Conservation (phyloP, 345 rosid species). For the Trapa bicornis region DNA sequence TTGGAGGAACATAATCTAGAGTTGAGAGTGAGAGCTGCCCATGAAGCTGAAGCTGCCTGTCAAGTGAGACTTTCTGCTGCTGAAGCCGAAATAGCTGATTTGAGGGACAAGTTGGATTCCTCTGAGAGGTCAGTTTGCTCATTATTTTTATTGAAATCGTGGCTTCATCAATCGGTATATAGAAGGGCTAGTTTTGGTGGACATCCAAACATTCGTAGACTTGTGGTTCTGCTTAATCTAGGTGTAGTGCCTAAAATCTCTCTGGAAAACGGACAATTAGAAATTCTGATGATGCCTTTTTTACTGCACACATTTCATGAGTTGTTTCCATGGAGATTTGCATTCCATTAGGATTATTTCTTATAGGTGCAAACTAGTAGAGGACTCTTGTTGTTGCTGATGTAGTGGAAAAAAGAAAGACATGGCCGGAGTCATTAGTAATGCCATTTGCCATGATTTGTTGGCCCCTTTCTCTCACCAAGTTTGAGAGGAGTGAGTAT, state of each 20-base stretch:
- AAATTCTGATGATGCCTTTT: neutral
- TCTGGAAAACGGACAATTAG: neutral
- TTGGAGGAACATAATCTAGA: conserved; percentile 84
- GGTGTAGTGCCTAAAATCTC: neutral
- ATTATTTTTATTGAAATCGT: neutral
- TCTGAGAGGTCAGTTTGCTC: conserved; percentile 49
- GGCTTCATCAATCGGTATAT: neutral
- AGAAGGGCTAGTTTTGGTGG: neutral
- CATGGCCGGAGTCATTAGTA: neutral
- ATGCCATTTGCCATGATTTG: neutral
- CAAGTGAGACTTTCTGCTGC: conserved; percentile 74
- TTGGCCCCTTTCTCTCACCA: neutral
- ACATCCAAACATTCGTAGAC: neutral
- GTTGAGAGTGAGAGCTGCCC: conserved; percentile 92
- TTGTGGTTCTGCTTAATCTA: neutral
- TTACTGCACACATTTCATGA: neutral
- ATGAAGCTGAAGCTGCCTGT: conserved; percentile 84
- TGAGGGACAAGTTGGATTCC: conserved; percentile 59
- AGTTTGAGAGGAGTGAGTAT: neutral
- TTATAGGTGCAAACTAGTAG: neutral
- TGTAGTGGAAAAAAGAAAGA: neutral
- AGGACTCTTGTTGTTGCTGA: neutral
- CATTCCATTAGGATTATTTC: neutral
- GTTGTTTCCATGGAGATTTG: neutral
- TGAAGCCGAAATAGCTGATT: conserved; percentile 73